Evolutionary conservation across 2,329 filamentous ascomycete species (phyloP).

Genomic region (Cryphonectria nitschkei): DNA sequence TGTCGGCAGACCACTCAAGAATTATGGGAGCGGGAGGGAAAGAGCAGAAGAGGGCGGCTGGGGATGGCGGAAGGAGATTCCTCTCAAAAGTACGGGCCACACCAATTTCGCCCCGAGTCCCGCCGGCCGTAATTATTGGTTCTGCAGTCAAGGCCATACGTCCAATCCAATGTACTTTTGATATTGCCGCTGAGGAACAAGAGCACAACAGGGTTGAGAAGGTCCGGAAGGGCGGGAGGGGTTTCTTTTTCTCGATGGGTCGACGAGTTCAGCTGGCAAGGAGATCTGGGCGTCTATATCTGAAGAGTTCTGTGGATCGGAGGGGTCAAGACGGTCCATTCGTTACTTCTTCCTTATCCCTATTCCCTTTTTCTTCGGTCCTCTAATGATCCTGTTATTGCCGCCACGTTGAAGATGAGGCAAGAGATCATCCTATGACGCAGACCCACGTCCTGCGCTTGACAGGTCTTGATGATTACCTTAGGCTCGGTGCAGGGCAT

Average conservation of each 20-base stretch:
- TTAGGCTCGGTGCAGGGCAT: neutral
- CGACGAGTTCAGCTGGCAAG: neutral
- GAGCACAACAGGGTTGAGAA: neutral
- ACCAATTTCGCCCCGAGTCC: neutral
- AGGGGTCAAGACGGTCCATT: neutral
- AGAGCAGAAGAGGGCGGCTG: neutral
- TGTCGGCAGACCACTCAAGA: neutral
- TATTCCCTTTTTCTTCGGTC: neutral
- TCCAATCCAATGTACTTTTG: neutral
- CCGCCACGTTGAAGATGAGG: neutral
- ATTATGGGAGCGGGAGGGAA: neutral
- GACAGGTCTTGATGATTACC: neutral
- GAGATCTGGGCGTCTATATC: neutral
- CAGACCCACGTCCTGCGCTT: neutral
- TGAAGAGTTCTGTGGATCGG: neutral
- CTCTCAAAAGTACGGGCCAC: neutral
- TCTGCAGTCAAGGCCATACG: neutral
- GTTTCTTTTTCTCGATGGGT: neutral
- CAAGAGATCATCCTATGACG: neutral
- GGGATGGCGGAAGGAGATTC: neutral
- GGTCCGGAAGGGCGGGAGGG: neutral
- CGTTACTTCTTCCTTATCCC: neutral
- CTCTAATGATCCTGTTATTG: neutral
- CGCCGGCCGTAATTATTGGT: neutral
- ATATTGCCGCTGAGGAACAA: neutral